phyloP scores from a whole-genome alignment of 805 yeast genomes.

The Yarrowia alimentaria region DNA sequence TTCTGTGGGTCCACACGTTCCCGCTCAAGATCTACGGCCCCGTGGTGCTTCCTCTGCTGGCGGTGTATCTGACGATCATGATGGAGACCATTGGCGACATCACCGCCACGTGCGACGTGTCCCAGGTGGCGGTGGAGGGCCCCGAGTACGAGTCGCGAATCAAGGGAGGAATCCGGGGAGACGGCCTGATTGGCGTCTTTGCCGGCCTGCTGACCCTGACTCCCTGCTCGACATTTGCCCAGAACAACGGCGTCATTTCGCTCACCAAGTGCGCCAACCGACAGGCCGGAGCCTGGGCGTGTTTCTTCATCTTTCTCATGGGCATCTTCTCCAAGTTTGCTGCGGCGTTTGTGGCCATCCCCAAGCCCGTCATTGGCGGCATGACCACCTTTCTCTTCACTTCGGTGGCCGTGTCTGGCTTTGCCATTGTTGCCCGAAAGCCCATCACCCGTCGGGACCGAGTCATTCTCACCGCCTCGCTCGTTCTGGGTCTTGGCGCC shows the following conservation, averaged over 20 bases:
- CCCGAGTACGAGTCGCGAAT: constrained; percentile 75
- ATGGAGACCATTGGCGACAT: constrained; percentile 96
- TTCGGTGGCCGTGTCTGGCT: constrained; percentile 73
- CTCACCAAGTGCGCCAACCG: constrained; percentile 89
- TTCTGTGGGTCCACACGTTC: constrained; percentile 89
- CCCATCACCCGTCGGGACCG: constrained; percentile 69
- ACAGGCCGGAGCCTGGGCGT: constrained; percentile 75
- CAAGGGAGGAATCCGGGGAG: constrained; percentile 91
- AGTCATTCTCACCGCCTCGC: constrained; percentile 63
- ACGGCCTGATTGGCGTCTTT: constrained; percentile 75
- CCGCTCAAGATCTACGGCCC: constrained; percentile 77
- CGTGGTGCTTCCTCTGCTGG: constrained; percentile 77
- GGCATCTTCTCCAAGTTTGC: constrained; percentile 86
- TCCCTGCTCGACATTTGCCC: constrained; percentile 90
- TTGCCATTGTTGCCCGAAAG: constrained; percentile 56
- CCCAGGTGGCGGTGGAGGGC: constrained; percentile 81
- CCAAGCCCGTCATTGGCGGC: constrained; percentile 79
- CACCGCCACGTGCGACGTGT: constrained; percentile 91
- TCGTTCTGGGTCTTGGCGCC: constrained; percentile 67
- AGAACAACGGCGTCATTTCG: constrained; percentile 92
- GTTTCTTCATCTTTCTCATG: constrained; percentile 77
- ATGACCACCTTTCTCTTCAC: constrained; percentile 78
- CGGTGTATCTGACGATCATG: constrained; percentile 76
- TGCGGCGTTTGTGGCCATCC: constrained; percentile 81
- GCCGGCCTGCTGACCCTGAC: constrained; percentile 79